Base-by-base conservation (phyloP, 768 basidiomycete genomes). In the Nidula microcarpa region DNA sequence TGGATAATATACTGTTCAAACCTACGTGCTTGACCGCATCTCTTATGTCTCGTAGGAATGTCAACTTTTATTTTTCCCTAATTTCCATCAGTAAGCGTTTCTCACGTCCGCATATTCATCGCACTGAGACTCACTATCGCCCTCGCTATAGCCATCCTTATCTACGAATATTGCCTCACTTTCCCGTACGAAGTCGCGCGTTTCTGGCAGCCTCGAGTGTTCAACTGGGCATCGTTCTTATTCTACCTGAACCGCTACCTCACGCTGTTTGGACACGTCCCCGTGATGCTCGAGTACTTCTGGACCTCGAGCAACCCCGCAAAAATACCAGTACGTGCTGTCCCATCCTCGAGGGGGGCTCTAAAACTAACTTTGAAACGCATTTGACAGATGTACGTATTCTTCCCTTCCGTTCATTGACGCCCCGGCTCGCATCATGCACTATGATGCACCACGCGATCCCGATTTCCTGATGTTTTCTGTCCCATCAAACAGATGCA, bases 91-190 rank as follows among this genome's bases (percentile, higher is more conserved):
- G 11, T 41, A 3, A 13, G 39, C 16, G 2, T 41, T 16, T 41
- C 39, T 41, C 39, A 41, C 0, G 16, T 41, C 39, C 6, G 2
- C 16, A 13, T 13, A 16, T 41, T 11, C 11, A 16, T 41, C 16
- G 13, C 16, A 41, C 39, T 41, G 10, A 2, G 10, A 6, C 45
- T 18, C 23, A 11, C 45, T 14, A 17, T 18, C 23, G 11, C 3
- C 13, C 30, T 41, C 46, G 7, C 30, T 16, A 13, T 43, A 75
- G 74, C 68, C 4, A 62, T 76, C 41, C 65, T 74, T n/a, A 59
- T 73, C 13, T 76, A 77, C 47, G 81, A 82, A 47, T 79, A 77
- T 54, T 36, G 68, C 39, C 62, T 80, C 37, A 83, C 81, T 0
- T 56, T 82, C 4, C 46, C 56, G 0, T 49, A 54, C 32, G 81